Evolutionary conservation across 2,329 filamentous ascomycete species (phyloP).

Genomic region (Ceratocystis diversiconidia): DNA sequence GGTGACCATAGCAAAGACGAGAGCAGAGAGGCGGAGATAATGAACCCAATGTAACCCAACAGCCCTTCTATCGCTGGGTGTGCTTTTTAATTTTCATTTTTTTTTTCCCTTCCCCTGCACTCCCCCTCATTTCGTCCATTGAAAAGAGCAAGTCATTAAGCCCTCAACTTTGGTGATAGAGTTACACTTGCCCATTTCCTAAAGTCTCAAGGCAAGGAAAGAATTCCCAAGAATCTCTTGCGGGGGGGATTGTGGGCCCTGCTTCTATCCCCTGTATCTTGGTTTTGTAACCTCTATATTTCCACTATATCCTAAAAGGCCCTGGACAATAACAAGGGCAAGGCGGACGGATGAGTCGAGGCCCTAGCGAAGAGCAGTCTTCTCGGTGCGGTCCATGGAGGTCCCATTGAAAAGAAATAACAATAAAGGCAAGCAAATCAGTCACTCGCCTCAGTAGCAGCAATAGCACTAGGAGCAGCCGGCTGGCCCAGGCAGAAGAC

Average conservation of each 20-base stretch:
- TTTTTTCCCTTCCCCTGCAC: background rate
- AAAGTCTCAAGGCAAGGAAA: background rate
- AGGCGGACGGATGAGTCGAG: background rate
- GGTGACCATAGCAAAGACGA: background rate
- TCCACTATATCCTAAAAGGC: background rate
- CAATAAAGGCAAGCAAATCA: background rate
- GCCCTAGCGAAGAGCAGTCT: background rate
- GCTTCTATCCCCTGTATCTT: background rate
- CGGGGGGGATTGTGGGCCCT: background rate
- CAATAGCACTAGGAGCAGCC: background rate
- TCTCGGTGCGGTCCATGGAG: background rate
- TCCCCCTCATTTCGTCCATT: background rate
- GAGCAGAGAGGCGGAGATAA: background rate
- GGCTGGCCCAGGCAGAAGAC: background rate
- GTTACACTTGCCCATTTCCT: background rate
- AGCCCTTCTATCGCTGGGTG: background rate
- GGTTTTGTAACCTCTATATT: background rate
- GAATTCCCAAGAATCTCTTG: background rate
- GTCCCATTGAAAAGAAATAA: background rate
- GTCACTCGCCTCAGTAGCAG: background rate
- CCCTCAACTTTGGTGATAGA: background rate
- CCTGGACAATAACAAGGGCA: background rate
- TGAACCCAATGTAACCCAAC: background rate
- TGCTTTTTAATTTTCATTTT: background rate
- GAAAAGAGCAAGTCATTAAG: background rate